phyloP scores from a whole-genome alignment of 2,329 filamentous ascomycete genomes.

The Elsinoe fawcettii region DNA sequence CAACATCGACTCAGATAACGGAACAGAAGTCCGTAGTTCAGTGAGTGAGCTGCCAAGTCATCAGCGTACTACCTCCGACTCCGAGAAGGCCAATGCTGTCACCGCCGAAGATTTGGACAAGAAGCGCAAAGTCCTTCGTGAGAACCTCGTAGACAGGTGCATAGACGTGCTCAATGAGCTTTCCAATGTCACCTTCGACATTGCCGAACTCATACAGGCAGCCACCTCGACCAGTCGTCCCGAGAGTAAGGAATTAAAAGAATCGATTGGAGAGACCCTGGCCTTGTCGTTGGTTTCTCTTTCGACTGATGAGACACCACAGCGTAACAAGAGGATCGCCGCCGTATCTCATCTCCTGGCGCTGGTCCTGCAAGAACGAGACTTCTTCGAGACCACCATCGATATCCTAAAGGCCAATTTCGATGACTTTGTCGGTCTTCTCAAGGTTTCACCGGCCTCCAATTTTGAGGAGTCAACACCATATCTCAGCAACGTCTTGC shows the following conservation, averaged over 20 bases:
- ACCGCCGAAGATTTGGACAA: constrained; percentile 74
- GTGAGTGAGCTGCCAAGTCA: constrained; percentile 12
- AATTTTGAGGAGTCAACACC: constrained; percentile 72
- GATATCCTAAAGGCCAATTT: constrained; percentile 71
- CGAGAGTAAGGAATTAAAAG: constrained; percentile 52
- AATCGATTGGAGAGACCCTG: constrained; percentile 74
- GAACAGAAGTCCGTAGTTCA: neutral
- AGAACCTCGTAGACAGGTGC: constrained; percentile 77
- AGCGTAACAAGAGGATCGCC: constrained; percentile 62
- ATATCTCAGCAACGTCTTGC: constrained; percentile 84
- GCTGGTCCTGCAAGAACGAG: constrained; percentile 71
- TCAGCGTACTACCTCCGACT: constrained; percentile 15
- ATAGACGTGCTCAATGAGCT: constrained; percentile 85
- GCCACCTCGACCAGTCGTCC: constrained; percentile 54
- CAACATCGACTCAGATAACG: constrained; percentile 2
- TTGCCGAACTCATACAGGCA: constrained; percentile 76
- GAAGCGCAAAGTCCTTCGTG: constrained; percentile 62
- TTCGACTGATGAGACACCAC: constrained; percentile 39
- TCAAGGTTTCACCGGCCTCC: constrained; percentile 61
- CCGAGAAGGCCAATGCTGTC: constrained; percentile 33
- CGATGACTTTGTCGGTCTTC: constrained; percentile 65
- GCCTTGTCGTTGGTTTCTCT: constrained; percentile 72
- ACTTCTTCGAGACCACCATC: constrained; percentile 71
- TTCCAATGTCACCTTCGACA: constrained; percentile 79
- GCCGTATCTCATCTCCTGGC: constrained; percentile 89